phyloP scores from a whole-genome alignment of 2,329 filamentous ascomycete species.

The Ophiostoma montium region DNA sequence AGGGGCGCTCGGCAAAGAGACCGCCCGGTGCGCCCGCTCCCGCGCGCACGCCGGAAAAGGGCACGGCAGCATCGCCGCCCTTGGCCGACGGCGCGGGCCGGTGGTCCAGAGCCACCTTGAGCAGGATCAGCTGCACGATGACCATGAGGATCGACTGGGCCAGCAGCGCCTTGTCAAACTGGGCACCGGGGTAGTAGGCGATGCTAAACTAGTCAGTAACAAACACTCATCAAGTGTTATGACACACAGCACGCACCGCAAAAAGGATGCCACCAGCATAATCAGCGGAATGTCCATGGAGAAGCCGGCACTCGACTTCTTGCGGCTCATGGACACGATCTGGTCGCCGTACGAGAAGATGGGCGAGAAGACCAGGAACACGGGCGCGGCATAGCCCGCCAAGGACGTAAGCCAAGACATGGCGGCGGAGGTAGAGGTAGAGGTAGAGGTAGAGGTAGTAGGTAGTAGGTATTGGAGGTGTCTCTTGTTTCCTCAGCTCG shows the following conservation, averaged over 20 bases:
- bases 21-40: slow-evolving; percentile 14
- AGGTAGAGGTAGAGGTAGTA: neutral
- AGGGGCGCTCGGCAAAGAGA: slow-evolving; percentile 40
- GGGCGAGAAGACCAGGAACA: slow-evolving; percentile 50
- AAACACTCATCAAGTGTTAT: no score
- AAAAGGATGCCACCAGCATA: slow-evolving; percentile 54
- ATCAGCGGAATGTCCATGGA: slow-evolving; percentile 59
- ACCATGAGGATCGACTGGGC: slow-evolving; percentile 54
- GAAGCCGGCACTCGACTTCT: slow-evolving; percentile 36
- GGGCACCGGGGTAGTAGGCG: slow-evolving; percentile 55
- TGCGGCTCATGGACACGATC: slow-evolving; percentile 48
- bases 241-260: slow-evolving; percentile 48
- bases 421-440: neutral
- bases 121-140: slow-evolving; percentile 44
- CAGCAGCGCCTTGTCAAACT: slow-evolving; percentile 49
- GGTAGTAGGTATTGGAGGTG: neutral
- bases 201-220: slow-evolving; percentile 28
- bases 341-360: slow-evolving; percentile 53
- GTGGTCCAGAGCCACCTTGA: slow-evolving; percentile 56
- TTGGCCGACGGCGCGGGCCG: slow-evolving; percentile 45
- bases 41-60: slow-evolving; percentile 42
- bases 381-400: slow-evolving; percentile 43
- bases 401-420: slow-evolving; percentile 25
- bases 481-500: neutral
- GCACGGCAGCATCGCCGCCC: slow-evolving; percentile 44